These are phyloP conservation scores for Penicillium sp. DNA, from an alignment of 2,329 filamentous ascomycete genomes.

Conservation along the genomic window DNA sequence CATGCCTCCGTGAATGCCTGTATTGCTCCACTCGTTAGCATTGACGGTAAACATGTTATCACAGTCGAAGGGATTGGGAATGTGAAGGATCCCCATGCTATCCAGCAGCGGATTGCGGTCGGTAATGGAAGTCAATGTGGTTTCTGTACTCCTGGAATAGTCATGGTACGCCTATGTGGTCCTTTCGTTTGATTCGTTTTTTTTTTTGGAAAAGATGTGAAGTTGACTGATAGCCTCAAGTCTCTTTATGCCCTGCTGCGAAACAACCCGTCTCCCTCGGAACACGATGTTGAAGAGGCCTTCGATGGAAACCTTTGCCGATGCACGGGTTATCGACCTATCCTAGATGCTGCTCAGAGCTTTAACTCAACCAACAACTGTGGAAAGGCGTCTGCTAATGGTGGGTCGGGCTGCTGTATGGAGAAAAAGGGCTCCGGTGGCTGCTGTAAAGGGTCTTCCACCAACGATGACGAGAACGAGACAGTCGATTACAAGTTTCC, in stretches of 20 bases:
- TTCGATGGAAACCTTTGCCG: slow-evolving; percentile 96
- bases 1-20: slow-evolving; percentile 97
- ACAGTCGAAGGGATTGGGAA: slow-evolving; percentile 95
- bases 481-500: slow-evolving; percentile 62
- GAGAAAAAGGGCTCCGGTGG: slow-evolving; percentile 57
- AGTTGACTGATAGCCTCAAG: slow-evolving; percentile 40
- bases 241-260: slow-evolving; percentile 89
- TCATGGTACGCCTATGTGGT: slow-evolving; percentile 62
- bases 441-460: slow-evolving; percentile 67
- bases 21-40: slow-evolving; percentile 83
- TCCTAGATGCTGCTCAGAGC: slow-evolving; percentile 88
- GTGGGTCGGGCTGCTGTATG: slow-evolving; percentile 71
- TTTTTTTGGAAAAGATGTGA: background rate
- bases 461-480: slow-evolving; percentile 37
- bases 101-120: slow-evolving; percentile 87
- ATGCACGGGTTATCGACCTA: slow-evolving; percentile 92
- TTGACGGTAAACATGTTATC: slow-evolving; percentile 97
- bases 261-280: slow-evolving; percentile 74
- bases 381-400: slow-evolving; percentile 57
- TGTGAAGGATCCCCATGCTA: slow-evolving; percentile 79
- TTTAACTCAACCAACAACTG: slow-evolving; percentile 62
- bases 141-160: slow-evolving; percentile 96
- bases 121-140: slow-evolving; percentile 91
- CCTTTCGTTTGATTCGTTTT: background rate
- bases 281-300: slow-evolving; percentile 87